phyloP scores from a whole-genome alignment of 78 protist species.

The Dictyostelium intermedium region DNA sequence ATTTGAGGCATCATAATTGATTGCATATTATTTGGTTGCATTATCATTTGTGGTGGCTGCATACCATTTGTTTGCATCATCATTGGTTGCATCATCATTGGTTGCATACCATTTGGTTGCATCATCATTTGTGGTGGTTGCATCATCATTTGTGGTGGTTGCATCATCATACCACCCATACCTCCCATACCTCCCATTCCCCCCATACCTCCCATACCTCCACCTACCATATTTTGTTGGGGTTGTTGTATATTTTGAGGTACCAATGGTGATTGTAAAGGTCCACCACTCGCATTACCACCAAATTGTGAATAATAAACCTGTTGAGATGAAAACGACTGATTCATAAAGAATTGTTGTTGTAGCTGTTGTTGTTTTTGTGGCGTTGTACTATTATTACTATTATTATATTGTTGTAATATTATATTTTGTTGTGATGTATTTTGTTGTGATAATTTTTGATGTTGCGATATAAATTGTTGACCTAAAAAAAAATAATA shows the following conservation, averaged over 20 bases:
- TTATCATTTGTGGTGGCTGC: conserved; percentile 15
- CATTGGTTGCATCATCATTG: conserved; percentile 35
- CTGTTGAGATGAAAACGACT: conserved; percentile 56
- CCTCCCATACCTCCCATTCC: conserved; percentile 17
- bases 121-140: background rate
- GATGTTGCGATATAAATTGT: background rate
- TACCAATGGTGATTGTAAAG: conserved; percentile 20
- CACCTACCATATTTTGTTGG: background rate
- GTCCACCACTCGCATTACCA: conserved; percentile 10
- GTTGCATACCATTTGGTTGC: conserved; percentile 31
- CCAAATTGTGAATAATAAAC: conserved; percentile 20
- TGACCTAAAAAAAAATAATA: background rate
- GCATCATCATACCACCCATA: conserved; percentile 15
- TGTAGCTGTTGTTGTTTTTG: conserved; percentile 27
- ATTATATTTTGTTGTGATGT: background rate
- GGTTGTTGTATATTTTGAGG: conserved; percentile 32
- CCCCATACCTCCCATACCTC: conserved; percentile 6
- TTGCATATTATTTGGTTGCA: conserved; percentile 6
- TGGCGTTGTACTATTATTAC: background rate
- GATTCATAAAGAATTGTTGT: conserved; percentile 72
- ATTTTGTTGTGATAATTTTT: background rate
- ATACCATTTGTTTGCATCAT: background rate
- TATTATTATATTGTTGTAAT: background rate
- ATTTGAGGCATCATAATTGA: background rate
- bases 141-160: conserved; percentile 15